Evolutionary conservation across 208 protist species (phyloP), one percentile per base, ranked within the genome.

Genomic region (Leptomonas seymouri): DNA sequence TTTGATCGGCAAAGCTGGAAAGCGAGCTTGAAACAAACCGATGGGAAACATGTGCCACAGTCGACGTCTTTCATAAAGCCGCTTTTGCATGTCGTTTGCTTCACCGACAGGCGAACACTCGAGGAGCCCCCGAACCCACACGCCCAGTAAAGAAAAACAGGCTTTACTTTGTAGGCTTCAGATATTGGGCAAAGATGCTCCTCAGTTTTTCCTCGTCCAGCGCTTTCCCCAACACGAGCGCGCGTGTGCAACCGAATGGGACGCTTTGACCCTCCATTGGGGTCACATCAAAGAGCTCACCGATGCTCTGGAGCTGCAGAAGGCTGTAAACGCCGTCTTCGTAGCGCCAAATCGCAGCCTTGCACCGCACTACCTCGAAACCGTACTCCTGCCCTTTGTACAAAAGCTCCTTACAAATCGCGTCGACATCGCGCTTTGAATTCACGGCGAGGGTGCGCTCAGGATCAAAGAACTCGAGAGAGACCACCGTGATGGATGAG

Each of bases 301-400:
- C 91, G 53, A 96, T 96, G 66, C 80, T 87, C 73, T 96, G 91
- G 12, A 94, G 76, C 46, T 96, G 91, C 42, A 93, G 65, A 7
- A 94, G 78, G 14, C 81, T 78, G 80, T 87, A 90, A 14, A 57
- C 23, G 30, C 63, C 64, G 23, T 67, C 42, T 41, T 72, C 63
- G 59, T 75, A 84, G 64, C 85, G 58, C 91, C 91, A 96, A 18
- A 96, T 74, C n/a, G 91, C 91, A 8, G 91, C 91, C 67, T 96
- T 96, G 80, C 87, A 96, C 23, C 91, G 89, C 51, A 96, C 78
- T 56, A 94, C 89, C 59, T 96, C 91, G 58, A 91, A 94, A 14
- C 76, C 76, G 31, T 81, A 63, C 49, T 92, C 79, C 54, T 89
- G 84, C 20, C 70, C 49, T 20, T 74, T 76, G 74, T 96, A 96